phyloP scores from a whole-genome alignment of 768 basidiomycete genomes.

The Podaxis mareebaensis region DNA sequence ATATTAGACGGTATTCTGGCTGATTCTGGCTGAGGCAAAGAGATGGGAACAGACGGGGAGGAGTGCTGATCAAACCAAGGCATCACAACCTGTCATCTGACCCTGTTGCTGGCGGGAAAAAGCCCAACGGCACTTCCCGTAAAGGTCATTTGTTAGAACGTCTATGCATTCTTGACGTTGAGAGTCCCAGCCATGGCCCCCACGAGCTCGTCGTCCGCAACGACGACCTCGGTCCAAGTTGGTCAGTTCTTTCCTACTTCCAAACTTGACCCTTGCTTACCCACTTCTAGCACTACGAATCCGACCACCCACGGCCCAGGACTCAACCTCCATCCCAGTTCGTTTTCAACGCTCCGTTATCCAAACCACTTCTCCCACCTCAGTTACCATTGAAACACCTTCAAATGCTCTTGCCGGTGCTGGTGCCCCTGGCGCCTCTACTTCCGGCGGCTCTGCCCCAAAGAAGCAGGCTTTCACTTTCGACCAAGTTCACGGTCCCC shows the following conservation, averaged over 20 bases:
- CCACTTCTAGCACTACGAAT: slow-evolving; percentile 76
- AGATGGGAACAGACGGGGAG: background rate
- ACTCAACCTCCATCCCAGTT: slow-evolving; percentile 83
- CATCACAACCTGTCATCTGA: slow-evolving; percentile 14
- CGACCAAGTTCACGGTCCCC: slow-evolving; percentile 91
- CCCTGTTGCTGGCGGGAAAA: slow-evolving; percentile 25
- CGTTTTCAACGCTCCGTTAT: slow-evolving; percentile 93
- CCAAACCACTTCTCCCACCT: slow-evolving; percentile 69
- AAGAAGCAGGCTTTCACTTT: slow-evolving; percentile 91
- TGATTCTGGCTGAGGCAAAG: background rate
- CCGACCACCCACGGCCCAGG: slow-evolving; percentile 83
- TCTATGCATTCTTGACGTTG: slow-evolving; percentile 28
- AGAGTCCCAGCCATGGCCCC: slow-evolving; percentile 67
- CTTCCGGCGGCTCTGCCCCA: slow-evolving; percentile 43
- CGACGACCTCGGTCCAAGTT: slow-evolving; percentile 92
- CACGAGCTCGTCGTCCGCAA: slow-evolving; percentile 64
- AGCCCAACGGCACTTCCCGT: slow-evolving; percentile 37
- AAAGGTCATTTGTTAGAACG: slow-evolving; percentile 30
- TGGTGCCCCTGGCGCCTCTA: slow-evolving; percentile 50
- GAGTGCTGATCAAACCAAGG: background rate
- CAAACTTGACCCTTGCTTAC: background rate
- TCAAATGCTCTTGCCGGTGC: slow-evolving; percentile 50
- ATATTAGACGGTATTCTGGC: background rate
- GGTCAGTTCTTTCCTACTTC: slow-evolving; percentile 53
- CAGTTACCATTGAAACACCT: slow-evolving; percentile 81